Conservation (phyloP, 2,329 filamentous ascomycete genomes). For the Raffaelea deltoideospora region DNA sequence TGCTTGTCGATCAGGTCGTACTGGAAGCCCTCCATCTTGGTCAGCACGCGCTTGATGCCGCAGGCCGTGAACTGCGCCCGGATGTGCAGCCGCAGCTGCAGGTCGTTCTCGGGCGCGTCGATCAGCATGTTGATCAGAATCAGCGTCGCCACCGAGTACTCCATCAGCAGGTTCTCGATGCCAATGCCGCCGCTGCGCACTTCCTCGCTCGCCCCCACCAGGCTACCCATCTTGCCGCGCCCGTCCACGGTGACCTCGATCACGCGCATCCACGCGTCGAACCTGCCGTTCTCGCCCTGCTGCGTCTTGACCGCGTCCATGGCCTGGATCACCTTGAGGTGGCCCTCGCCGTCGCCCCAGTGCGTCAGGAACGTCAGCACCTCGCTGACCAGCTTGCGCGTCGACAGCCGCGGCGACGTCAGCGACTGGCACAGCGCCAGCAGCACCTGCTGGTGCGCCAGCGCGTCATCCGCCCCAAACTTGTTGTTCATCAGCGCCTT, state of each 20-base stretch:
- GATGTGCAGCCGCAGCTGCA: constrained; percentile 86
- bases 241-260: constrained; percentile 96
- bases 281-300: constrained; percentile 83
- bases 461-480: constrained; percentile 90
- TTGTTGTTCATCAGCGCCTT: constrained; percentile 99
- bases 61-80: constrained; percentile 91
- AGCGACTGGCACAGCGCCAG: constrained; percentile 76
- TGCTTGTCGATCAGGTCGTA: constrained; percentile 98
- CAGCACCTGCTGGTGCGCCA: constrained; percentile 79
- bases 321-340: constrained; percentile 84
- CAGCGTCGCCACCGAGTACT: constrained; percentile 90
- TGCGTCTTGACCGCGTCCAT: constrained; percentile 82
- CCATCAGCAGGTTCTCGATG: constrained; percentile 98
- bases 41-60: constrained; percentile 84
- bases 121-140: constrained; percentile 95
- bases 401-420: constrained; percentile 77
- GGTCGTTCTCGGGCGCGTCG: constrained; percentile 74
- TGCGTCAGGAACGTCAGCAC: constrained; percentile 93
- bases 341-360: constrained; percentile 74
- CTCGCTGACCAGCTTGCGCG: constrained; percentile 87
- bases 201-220: constrained; percentile 93
- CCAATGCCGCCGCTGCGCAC: constrained; percentile 90
- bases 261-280: constrained; percentile 97
- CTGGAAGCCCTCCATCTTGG: constrained; percentile 96
- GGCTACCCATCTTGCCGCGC: constrained; percentile 94